Conservation (phyloP, 1,284 basidiomycete genomes). For the Malassezia brasiliensis region DNA sequence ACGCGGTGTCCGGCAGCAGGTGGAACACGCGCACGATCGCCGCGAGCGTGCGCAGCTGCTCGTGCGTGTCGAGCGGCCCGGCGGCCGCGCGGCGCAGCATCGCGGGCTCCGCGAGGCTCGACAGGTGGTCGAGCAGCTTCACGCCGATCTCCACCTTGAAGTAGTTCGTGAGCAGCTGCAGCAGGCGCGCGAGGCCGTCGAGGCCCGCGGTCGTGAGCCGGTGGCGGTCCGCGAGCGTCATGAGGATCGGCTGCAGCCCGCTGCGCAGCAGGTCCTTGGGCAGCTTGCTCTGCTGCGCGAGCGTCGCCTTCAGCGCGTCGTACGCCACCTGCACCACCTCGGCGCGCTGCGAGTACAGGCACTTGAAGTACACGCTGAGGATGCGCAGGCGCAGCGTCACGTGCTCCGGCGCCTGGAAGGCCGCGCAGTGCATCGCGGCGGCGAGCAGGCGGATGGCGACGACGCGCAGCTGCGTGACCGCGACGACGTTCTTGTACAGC, state of each 20-base stretch:
- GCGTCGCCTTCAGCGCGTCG: conserved; percentile 78
- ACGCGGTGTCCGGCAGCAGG: conserved; percentile 72
- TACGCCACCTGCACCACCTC: conserved; percentile 95
- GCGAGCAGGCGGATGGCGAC: conserved; percentile 87
- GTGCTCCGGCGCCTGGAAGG: conserved; percentile 56
- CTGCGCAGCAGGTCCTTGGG: conserved; percentile 93
- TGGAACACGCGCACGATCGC: conserved; percentile 94
- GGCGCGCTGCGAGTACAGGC: conserved; percentile 81
- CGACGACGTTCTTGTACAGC: conserved; percentile 68
- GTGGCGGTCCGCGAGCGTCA: conserved; percentile 95
- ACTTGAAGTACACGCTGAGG: conserved; percentile 95
- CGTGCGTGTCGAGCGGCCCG: conserved; percentile 60
- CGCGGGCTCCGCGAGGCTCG: conserved; percentile 34
- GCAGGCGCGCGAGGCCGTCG: conserved; percentile 81
- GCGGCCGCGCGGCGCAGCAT: conserved; percentile 34
- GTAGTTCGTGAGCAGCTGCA: conserved; percentile 93
- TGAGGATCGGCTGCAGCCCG: conserved; percentile 86
- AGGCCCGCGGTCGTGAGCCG: conserved; percentile 86
- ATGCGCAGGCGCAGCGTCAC: conserved; percentile 59
- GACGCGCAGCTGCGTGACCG: conserved; percentile 83
- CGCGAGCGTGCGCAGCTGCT: conserved; percentile 83
- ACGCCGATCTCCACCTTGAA: conserved; percentile 99
- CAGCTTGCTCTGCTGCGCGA: conserved; percentile 74
- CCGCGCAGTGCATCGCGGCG: conserved; percentile 85
- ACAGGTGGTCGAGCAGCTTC: conserved; percentile 79